Percentiles rank a stretch among this genome's conserved stretches.
These are phyloP conservation scores for Phytophthora niederhauseri DNA, from an alignment of 352 stramenopile genomes.

Conservation along the genomic window DNA sequence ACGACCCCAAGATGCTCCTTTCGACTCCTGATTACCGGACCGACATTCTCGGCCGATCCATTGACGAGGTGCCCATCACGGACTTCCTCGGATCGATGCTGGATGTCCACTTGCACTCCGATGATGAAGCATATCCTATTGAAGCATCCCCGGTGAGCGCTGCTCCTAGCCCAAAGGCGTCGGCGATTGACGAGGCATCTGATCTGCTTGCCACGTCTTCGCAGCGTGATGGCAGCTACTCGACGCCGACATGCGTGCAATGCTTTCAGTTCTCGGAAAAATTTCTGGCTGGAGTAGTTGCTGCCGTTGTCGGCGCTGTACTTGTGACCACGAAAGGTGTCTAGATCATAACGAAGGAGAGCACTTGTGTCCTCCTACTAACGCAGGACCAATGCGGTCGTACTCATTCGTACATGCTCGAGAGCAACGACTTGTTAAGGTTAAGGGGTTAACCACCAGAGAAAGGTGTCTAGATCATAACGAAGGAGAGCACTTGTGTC, in stretches of 20 bases:
- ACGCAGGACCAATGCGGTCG: not conserved
- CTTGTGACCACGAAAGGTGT: constrained; percentile 49
- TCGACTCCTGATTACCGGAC: constrained; percentile 82
- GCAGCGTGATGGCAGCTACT: not conserved
- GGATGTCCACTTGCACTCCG: constrained; percentile 71
- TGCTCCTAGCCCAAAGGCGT: constrained; percentile 1
- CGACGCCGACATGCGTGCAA: not conserved
- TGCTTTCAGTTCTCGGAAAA: constrained; percentile 54
- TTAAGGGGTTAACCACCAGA: too few species aligned
- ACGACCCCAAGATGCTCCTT: constrained; percentile 84
- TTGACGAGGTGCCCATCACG: constrained; percentile 81
- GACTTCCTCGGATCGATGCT: constrained; percentile 92
- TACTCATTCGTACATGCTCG: not conserved
- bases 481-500: not conserved
- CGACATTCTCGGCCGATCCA: constrained; percentile 71
- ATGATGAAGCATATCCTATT: constrained; percentile 82
- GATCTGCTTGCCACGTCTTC: not conserved
- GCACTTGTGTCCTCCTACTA: not conserved
- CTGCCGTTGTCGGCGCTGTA: constrained; percentile 29
- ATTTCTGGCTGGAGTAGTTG: constrained; percentile 40
- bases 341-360: constrained; percentile 19
- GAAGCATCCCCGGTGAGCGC: constrained; percentile 27
- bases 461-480: constrained; percentile 40
- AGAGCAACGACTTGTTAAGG: constrained; percentile 23
- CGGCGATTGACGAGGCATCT: constrained; percentile 1